Evolutionary conservation across 371 early-diverging fungal species (phyloP), one percentile per base, ranked within the genome.

Genomic region (Dinochytrium kinnereticum): DNA sequence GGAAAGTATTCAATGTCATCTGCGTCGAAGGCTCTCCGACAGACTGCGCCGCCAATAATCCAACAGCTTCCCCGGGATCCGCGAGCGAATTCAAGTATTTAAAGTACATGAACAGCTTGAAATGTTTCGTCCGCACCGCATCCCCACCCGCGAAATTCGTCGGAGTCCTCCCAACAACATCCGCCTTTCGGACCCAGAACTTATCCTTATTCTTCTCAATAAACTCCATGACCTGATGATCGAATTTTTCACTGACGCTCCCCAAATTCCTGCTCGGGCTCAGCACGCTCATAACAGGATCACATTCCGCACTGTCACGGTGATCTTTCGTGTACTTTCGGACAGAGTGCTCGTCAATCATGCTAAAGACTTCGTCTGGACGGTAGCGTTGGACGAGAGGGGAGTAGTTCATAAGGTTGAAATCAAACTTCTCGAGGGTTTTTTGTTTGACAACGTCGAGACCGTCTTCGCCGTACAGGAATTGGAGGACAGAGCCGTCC

Each of bases 1-100:
- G 99, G 94, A 99, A 99, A 70, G 99, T 99, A 87, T 99, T 99
- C 57, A 99, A 87, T 30, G 99, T 99, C 99, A 99, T 99, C 83
- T 99, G 99, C 10, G 99, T 99, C 39, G 97, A 97, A n/a, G 99
- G 99, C 85, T 99, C 99, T 74, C 99, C 99, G 53, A 99, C 92
- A 72, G 94, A 92, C 83, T 99, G 99, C 37, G 99, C 99, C 37
- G 99, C 99, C 67, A 99, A 85, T 49, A 99, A 86, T 70, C 99
- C 99, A 38, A 99, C 99, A 64, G 97, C 92, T 82, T 99, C 98
- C 76, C 99, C 99, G 28, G 99, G 96, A 67, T 99, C 98, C 30
- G 94, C 96, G 34, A 98, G 88, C 76, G 95, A 93, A 75, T 93
- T 89, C 80, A 95, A 86, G 82, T 98, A 99, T 79, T 96, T 94